Evolutionary conservation across 2,329 filamentous ascomycete species (phyloP).

Genomic region (Venturia carpophila): DNA sequence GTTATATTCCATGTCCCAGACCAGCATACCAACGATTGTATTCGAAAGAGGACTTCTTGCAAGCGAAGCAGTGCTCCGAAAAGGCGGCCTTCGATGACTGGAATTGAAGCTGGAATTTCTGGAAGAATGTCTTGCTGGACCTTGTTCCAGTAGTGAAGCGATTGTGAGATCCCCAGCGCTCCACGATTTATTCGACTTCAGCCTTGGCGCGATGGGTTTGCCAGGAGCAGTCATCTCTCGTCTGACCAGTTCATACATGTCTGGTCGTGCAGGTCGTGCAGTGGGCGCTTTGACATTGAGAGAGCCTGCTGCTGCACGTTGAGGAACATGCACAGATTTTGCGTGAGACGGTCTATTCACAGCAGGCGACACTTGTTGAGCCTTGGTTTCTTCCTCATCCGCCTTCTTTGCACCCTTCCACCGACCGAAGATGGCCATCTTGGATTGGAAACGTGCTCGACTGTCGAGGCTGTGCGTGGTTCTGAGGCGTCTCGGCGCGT

Average conservation of each 20-base stretch:
- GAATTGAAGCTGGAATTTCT: neutral
- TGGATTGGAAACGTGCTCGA: neutral
- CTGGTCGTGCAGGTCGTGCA: neutral
- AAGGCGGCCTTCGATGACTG: neutral
- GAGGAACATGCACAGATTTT: neutral
- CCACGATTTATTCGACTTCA: neutral
- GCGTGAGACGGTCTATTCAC: neutral
- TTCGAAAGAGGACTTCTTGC: slow-evolving; percentile 7
- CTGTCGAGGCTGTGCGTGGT: neutral
- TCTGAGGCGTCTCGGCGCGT: neutral
- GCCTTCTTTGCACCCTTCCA: neutral
- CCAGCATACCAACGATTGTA: slow-evolving; percentile 2
- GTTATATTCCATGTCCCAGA: neutral
- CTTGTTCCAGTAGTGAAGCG: neutral
- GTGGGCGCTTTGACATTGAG: neutral
- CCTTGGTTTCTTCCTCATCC: neutral
- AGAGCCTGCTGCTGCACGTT: slow-evolving; percentile 4
- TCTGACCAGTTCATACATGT: slow-evolving; percentile 5
- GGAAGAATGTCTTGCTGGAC: neutral
- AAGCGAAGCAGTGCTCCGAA: neutral
- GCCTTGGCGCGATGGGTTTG: neutral
- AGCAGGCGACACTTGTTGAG: neutral
- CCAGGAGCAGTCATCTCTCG: neutral
- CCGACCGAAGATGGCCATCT: slow-evolving; percentile 2
- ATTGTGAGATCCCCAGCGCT: slow-evolving; percentile 8